A percentile compares a stretch with the other conserved stretches of the same genome.
Evolutionary conservation across 1,284 basidiomycete genomes (phyloP).

Genomic region (Cryptococcus neoformans): DNA sequence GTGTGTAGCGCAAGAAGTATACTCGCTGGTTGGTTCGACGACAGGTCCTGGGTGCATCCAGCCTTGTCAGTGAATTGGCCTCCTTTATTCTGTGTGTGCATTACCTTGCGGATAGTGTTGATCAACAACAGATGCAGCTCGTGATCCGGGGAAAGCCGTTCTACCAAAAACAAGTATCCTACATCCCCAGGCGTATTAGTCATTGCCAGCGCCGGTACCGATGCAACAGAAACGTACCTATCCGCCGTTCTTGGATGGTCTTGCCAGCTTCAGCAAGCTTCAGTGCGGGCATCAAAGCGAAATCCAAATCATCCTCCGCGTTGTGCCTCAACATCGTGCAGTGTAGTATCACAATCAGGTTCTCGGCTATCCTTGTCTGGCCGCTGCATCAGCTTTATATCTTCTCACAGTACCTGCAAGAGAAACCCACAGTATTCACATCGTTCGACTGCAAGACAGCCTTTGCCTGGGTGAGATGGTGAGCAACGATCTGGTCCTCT

Average conservation of each 20-base stretch:
- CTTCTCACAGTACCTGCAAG: no score
- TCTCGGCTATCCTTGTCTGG: conserved; percentile 32
- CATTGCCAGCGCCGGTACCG: background rate
- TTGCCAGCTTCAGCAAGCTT: conserved; percentile 40
- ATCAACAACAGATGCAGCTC: conserved; percentile 43
- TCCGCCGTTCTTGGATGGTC: conserved; percentile 24
- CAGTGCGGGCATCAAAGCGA: conserved; percentile 41
- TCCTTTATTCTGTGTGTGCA: background rate
- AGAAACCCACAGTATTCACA: conserved; percentile 22
- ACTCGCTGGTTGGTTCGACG: conserved; percentile 20
- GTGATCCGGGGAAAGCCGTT: conserved; percentile 30
- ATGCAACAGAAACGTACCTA: conserved; percentile 18
- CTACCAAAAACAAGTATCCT: conserved; percentile 42
- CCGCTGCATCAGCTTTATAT: background rate
- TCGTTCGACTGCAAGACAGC: conserved; percentile 9
- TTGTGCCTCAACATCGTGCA: conserved; percentile 18
- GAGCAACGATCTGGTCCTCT: conserved; percentile 23
- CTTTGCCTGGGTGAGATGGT: conserved; percentile 22
- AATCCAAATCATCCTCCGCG: conserved; percentile 16
- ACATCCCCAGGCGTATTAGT: background rate
- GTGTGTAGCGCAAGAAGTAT: conserved; percentile 37
- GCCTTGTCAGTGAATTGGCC: background rate
- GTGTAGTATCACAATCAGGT: conserved; percentile 38
- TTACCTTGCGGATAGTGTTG: conserved; percentile 47
- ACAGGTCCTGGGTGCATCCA: conserved; percentile 29